Conservation (phyloP, 768 basidiomycete genomes). For the Pleurotus sapidus region DNA sequence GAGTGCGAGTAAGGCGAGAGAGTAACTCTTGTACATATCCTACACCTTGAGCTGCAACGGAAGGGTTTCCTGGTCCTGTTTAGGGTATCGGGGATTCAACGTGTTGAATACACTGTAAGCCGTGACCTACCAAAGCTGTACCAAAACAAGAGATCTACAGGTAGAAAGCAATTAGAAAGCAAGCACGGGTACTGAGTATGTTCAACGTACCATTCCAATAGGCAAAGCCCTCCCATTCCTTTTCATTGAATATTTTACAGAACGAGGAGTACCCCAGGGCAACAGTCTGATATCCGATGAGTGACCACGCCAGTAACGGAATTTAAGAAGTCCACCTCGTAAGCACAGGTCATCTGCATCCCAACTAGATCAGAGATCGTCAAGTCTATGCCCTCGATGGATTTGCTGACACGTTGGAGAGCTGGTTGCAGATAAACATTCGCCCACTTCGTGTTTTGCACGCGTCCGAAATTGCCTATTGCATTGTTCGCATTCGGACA, state of each 20-base stretch:
- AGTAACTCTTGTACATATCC: slow-evolving; percentile 72
- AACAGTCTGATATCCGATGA: slow-evolving; percentile 50
- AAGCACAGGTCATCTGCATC: slow-evolving; percentile 71
- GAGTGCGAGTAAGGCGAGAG: slow-evolving; percentile 63
- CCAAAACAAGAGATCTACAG: slow-evolving; percentile 53
- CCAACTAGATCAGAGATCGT: slow-evolving; percentile 49
- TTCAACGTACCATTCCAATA: slow-evolving; percentile 41
- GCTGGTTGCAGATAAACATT: slow-evolving; percentile 58
- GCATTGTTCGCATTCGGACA: slow-evolving; percentile 53
- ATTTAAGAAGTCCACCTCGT: slow-evolving; percentile 48
- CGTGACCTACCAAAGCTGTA: slow-evolving; percentile 42
- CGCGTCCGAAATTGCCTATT: slow-evolving; percentile 39
- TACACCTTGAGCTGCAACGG: slow-evolving; percentile 57
- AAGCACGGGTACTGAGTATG: not conserved
- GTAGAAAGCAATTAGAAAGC: not conserved
- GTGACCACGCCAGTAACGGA: not conserved
- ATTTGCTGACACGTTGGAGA: slow-evolving; percentile 43
- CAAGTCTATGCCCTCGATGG: slow-evolving; percentile 50
- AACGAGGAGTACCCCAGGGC: slow-evolving; percentile 76
- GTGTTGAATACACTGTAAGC: not conserved
- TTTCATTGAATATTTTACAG: slow-evolving; percentile 74
- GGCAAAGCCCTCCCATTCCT: slow-evolving; percentile 79
- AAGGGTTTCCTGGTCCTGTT: slow-evolving; percentile 59
- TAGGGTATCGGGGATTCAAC: not conserved
- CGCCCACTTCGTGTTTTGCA: slow-evolving; percentile 54